Base-by-base conservation (phyloP, 2,329 filamentous ascomycete species). In the Calonectria naviculata region DNA sequence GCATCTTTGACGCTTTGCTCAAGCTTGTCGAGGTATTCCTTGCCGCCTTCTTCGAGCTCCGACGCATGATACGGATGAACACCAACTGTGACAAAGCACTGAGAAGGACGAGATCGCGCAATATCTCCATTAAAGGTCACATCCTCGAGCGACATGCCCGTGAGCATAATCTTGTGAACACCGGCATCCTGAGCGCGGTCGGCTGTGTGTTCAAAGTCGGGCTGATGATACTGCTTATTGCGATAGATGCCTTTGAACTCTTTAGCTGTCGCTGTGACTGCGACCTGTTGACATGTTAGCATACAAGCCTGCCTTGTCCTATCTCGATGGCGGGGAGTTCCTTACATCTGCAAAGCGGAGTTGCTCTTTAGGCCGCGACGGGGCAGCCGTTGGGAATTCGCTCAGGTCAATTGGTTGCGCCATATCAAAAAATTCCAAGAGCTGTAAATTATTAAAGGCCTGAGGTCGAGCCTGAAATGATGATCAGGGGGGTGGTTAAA, bases 221-320 rank as follows among this genome's bases (percentile, higher is more conserved):
- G 78, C 4, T 81, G 78, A 60, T 88, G 87, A 62, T 86, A 85
- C 68, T 86, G 82, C 70, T 88, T 88, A 70, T 82, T 82, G 8
- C 87, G 84, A 70, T 89, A 89, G 67, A 86, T 81, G 17, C 87
- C 87, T n/a, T 84, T 82, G 67, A 88, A 88, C 69, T 89, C 85
- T 10, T 82, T 81, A 0, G 82, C 82, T 13, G 82, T 83, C 21
- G 81, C 81, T 12, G 82, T 84, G 2, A 83, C 81, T 19, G 82
- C 82, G 10, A 83, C 81, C 81, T 83, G 4, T 28, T 29, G n/a
- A 29, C 17, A 3, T 2, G 21, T 67, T 42, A 67, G 21, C 24
- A 10, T 21, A 9, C 6, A n/a, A 15, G 19, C 2, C n/a, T 13
- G 8, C 15, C 24, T 38, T 17, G 4, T 9, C 2, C 24, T 29